Conservation (phyloP, 805 yeast genomes). For the Metschnikowia anglica region DNA sequence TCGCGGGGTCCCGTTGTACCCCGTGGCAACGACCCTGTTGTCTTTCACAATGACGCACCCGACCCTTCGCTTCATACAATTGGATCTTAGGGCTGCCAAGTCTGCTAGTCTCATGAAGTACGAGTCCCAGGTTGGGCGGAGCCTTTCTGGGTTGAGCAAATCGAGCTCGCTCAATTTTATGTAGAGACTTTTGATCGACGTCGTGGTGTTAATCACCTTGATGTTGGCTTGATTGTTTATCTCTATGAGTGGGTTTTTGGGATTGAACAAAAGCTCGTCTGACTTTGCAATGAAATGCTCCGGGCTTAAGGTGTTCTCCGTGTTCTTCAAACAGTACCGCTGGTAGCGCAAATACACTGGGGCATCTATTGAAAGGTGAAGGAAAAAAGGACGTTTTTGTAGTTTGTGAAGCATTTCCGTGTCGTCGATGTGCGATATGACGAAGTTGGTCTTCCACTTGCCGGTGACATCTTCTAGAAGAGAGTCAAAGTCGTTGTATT, state of each 20-base stretch:
- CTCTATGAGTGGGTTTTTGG: constrained; percentile 52
- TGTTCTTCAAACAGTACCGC: constrained; percentile 27
- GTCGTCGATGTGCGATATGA: constrained; percentile 50
- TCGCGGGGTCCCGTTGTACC: constrained; percentile 96
- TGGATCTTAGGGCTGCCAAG: constrained; percentile 86
- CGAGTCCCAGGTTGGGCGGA: constrained; percentile 94
- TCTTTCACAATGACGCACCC: constrained; percentile 94
- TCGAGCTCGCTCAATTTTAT: constrained; percentile 42
- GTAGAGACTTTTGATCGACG: constrained; percentile 35
- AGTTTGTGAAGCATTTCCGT: constrained; percentile 45
- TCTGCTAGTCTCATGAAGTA: constrained; percentile 94
- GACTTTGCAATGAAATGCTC: constrained; percentile 38
- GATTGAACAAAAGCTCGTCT: constrained; percentile 42
- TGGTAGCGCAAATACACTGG: constrained; percentile 52
- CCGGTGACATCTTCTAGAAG: constrained; percentile 61
- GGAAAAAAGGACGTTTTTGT: constrained; percentile 75
- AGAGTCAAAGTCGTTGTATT: constrained; percentile 42
- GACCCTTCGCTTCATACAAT: constrained; percentile 96
- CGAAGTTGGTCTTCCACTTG: constrained; percentile 64
- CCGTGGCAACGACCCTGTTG: constrained; percentile 87
- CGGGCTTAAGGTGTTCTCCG: constrained; percentile 17
- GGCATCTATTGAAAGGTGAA: constrained; percentile 77
- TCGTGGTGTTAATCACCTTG: constrained; percentile 41
- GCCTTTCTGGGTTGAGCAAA: constrained; percentile 42
- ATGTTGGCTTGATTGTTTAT: constrained; percentile 57